Base-by-base conservation (phyloP, 805 yeast species). In the Nakazawaea pomicola region DNA sequence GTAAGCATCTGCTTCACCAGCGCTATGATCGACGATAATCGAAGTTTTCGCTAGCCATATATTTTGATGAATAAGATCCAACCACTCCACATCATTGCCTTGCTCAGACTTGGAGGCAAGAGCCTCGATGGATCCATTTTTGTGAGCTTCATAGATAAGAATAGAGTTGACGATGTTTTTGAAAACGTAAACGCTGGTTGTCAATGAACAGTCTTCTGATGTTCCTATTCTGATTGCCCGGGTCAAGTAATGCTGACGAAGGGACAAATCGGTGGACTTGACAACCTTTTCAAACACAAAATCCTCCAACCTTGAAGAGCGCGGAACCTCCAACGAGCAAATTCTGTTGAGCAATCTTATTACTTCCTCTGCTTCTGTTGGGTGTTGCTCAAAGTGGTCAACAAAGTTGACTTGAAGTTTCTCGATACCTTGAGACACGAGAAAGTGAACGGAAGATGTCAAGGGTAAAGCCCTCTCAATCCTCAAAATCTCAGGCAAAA, bases 21-120 rank as follows among this genome's bases (percentile, higher is more conserved):
- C 73, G 12, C 78, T 69, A 46, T 72, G 71, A 43, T 67, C 67
- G 5, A 74, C 66, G 29, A 72, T 66, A 42, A 68, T 58, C 36
- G 79, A 80, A 39, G 72, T 67, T 1, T 74, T 68, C 0, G 82
- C 72, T 47, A 75, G 72, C 99, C 99, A 93, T 5, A 93, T 68
- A 43, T 75, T 73, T 7, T 68, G 65, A 47, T 77, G 79, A 3
- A 91, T 71, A 8, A 68, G 48, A 11, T 69, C 71, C 27, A 91
- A 61, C 96, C 97, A 89, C 1, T 57, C 62, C 0, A 78, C 73
- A 6, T 64, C 49, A 4, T 42, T 45, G 15, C 53, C 52, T 0
- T 50, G 47, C 3, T 48, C 51, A 21, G 43, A 46, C 33, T 61
- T 55, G 32, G 62, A 56, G 19, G 78, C 62, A 33, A 80, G 67